Percentiles rank a stretch among this genome's conserved stretches.
These are phyloP conservation scores for Niebla homalea DNA, from an alignment of 495 filamentous ascomycete genomes.

Conservation along the genomic window DNA sequence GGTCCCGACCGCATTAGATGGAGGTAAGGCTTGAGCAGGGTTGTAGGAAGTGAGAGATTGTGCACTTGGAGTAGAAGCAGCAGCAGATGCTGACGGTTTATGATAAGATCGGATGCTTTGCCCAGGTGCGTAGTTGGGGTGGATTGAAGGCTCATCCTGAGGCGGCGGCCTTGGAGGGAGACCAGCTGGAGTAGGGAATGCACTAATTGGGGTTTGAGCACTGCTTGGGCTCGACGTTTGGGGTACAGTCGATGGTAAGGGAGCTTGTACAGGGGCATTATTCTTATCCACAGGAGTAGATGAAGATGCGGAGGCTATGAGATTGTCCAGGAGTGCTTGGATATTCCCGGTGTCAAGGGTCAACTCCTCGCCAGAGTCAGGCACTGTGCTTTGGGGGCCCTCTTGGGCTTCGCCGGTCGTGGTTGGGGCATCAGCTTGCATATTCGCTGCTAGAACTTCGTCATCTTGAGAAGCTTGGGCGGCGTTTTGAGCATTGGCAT, in stretches of 20 bases:
- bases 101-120: slow-evolving; percentile 47
- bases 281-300: slow-evolving; percentile 23
- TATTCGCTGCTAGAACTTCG: slow-evolving; percentile 11
- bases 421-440: slow-evolving; percentile 29
- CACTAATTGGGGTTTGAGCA: slow-evolving; percentile 27
- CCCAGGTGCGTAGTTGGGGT: slow-evolving; percentile 41
- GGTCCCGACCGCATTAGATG: slow-evolving; percentile 40
- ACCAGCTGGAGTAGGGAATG: slow-evolving; percentile 24
- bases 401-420: slow-evolving; percentile 1
- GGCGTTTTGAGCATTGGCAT: not conserved
- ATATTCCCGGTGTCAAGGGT: slow-evolving; percentile 24
- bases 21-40: slow-evolving; percentile 28
- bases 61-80: slow-evolving; percentile 26
- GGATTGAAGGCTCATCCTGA: slow-evolving; percentile 42
- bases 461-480: not conserved
- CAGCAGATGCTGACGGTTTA: slow-evolving; percentile 27
- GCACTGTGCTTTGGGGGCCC: slow-evolving; percentile 2
- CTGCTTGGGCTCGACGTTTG: slow-evolving; percentile 23
- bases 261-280: slow-evolving; percentile 18
- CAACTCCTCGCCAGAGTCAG: slow-evolving; percentile 22
- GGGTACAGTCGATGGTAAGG: slow-evolving; percentile 20
- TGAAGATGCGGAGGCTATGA: slow-evolving; percentile 29
- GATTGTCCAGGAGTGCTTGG: slow-evolving; percentile 39
- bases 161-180: slow-evolving; percentile 37
- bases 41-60: slow-evolving; percentile 21